These are phyloP conservation scores for Suillus decipiens DNA, from an alignment of 768 basidiomycete species.

Conservation along the genomic window DNA sequence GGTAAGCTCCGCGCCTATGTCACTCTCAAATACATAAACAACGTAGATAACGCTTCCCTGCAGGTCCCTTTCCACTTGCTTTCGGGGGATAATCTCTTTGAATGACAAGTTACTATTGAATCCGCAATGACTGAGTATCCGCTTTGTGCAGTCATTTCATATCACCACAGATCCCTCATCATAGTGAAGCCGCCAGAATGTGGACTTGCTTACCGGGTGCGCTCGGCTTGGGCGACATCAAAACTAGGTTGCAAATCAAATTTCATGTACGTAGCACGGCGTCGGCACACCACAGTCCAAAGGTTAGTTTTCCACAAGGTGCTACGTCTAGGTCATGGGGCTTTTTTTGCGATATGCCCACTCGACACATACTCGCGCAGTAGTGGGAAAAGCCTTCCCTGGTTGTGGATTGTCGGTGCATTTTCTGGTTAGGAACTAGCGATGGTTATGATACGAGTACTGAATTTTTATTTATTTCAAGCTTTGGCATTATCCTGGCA, in stretches of 20 bases:
- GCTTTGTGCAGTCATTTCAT: neutral
- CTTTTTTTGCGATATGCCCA: slow-evolving; percentile 38
- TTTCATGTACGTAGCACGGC: slow-evolving; percentile 9
- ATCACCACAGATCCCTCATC: neutral
- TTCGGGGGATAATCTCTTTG: neutral
- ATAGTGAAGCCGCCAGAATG: neutral
- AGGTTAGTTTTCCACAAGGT: slow-evolving; percentile 33
- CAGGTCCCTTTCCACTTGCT: slow-evolving; percentile 1
- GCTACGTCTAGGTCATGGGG: slow-evolving; percentile 34
- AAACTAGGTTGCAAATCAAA: neutral
- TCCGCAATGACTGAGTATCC: neutral
- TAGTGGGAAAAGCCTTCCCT: slow-evolving; percentile 38
- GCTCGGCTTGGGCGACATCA: neutral
- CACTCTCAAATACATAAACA: neutral
- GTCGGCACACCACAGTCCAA: slow-evolving; percentile 32
- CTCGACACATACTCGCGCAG: slow-evolving; percentile 32
- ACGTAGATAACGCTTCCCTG: neutral
- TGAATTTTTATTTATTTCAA: neutral
- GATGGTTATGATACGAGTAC: neutral
- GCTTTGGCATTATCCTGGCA: neutral
- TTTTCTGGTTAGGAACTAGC: neutral
- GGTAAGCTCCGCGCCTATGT: neutral
- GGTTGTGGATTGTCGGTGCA: slow-evolving; percentile 32
- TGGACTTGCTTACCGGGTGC: neutral
- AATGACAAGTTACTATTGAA: neutral